Percentiles rank a stretch among this genome's conserved stretches.
Conservation (phyloP, 495 filamentous ascomycete genomes). For the Staphylotrichum longicolle region DNA sequence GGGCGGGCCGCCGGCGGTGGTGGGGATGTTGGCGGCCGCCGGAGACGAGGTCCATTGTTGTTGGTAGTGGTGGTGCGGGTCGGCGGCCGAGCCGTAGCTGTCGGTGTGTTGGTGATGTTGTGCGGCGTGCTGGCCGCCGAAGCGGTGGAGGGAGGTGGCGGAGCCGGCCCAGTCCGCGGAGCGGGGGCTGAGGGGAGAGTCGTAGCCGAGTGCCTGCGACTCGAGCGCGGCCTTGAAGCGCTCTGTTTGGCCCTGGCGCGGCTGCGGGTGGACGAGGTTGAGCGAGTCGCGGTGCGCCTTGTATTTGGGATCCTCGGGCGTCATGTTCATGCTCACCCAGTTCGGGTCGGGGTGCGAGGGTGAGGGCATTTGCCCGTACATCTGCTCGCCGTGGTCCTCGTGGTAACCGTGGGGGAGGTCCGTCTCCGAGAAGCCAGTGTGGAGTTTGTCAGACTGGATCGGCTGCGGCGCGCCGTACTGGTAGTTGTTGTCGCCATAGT, state of each 20-base stretch:
- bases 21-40: constrained; percentile 26
- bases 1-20: constrained; percentile 36
- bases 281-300: constrained; percentile 85
- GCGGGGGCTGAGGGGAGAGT: constrained; percentile 61
- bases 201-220: constrained; percentile 70
- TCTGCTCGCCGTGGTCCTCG: constrained; percentile 18
- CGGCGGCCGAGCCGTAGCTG: constrained; percentile 39
- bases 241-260: constrained; percentile 75
- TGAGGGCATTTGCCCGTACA: constrained; percentile 29
- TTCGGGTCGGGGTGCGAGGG: constrained; percentile 32
- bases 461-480: constrained; percentile 65
- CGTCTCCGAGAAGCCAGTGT: constrained; percentile 60
- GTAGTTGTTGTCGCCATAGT: constrained; percentile 59
- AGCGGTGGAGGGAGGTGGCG: constrained; percentile 51
- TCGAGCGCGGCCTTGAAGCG: constrained; percentile 80
- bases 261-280: constrained; percentile 88
- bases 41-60: constrained; percentile 45
- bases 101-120: constrained; percentile 40
- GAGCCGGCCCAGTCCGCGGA: constrained; percentile 72
- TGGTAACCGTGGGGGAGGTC: constrained; percentile 32
- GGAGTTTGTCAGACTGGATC: constrained; percentile 58
- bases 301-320: constrained; percentile 85
- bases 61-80: constrained; percentile 27
- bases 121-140: constrained; percentile 25
- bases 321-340: constrained; percentile 40